Evolutionary conservation across 2,329 filamentous ascomycete genomes (phyloP), one percentile per base, ranked within the genome.

Genomic region (Cytospora piceicola): DNA sequence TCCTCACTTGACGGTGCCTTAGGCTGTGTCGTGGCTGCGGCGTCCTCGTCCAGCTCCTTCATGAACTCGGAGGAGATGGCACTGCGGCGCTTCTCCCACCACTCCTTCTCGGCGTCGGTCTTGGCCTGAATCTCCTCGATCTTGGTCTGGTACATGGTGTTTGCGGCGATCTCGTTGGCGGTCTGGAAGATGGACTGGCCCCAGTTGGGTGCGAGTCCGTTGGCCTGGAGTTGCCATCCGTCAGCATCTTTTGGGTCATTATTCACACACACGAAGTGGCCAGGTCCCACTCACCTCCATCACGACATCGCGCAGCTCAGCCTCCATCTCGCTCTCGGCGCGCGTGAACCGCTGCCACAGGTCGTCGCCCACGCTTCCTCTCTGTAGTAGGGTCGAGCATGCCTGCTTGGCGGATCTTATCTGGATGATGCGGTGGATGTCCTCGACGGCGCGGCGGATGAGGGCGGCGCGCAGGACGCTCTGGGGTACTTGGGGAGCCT

Each of bases 281-380:
- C 46, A 49, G 24, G 20, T 12, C 4, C 46, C 11, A 72, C 84
- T 68, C 77, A 96, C 93, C 88, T 98, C 94, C 72, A 89, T 87
- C 39, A 98, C 93, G 29, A 98, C 94, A 78, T 99, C 95, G 72
- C 92, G 88, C 68, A 99, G 83, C 80, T 99, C 95, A 71, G 93
- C 92, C 80, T 99, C 94, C 83, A 98, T 96, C 80, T 99, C 95
- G 81, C 96, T 94, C 85, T 99, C 95, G 0, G 94, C 95, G 59
- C 93, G 86, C 78, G 89, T 80, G 78, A 98, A 97, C 49, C 94
- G 85, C 81, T 97, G 92, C 91, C 93, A 97, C 71, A 99, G 79
- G 77, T 99, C 95, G 76, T 99, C 95, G 17, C 95, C 94, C 1
- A 99, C 93, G 74, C 93, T 96, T 58, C 95, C 95, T 69, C 93